Percentiles rank a stretch among this genome's conserved stretches.
phyloP scores from a whole-genome alignment of 768 basidiomycete genomes.

The Cystofilobasidium capitatum region DNA sequence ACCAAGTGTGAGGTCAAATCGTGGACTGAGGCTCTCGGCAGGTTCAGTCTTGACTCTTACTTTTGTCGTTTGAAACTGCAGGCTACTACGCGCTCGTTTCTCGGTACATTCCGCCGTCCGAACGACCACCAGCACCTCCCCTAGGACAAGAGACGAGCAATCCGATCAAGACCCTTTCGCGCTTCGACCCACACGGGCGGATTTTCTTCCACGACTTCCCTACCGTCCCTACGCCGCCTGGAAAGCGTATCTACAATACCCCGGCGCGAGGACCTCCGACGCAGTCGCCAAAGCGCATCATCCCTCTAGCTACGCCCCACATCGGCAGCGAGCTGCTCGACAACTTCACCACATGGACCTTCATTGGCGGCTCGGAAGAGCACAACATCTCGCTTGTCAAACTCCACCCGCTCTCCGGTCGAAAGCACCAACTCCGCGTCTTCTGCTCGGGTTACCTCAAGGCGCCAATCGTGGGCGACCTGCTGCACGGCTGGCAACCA shows the following conservation, averaged over 20 bases:
- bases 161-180: background rate
- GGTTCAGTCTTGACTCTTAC: background rate
- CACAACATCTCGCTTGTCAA: slow-evolving; percentile 24
- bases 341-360: background rate
- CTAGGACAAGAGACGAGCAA: background rate
- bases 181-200: background rate
- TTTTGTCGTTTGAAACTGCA: background rate
- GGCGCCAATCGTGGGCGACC: slow-evolving; percentile 24
- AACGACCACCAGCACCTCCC: background rate
- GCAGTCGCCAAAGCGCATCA: no score
- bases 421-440: slow-evolving; percentile 26
- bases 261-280: background rate
- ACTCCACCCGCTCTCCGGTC: slow-evolving; percentile 19
- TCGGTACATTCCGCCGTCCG: background rate
- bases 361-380: background rate
- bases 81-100: slow-evolving; percentile 19
- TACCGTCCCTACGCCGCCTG: background rate
- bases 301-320: background rate
- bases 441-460: slow-evolving; percentile 4
- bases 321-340: background rate
- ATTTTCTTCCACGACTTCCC: background rate
- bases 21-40: background rate
- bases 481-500: background rate
- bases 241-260: background rate
- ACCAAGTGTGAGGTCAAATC: slow-evolving; percentile 13